Evolutionary conservation across 805 yeast species (phyloP), one percentile per base, ranked within the genome.

Genomic region (Lipomyces yamanashiensis): DNA sequence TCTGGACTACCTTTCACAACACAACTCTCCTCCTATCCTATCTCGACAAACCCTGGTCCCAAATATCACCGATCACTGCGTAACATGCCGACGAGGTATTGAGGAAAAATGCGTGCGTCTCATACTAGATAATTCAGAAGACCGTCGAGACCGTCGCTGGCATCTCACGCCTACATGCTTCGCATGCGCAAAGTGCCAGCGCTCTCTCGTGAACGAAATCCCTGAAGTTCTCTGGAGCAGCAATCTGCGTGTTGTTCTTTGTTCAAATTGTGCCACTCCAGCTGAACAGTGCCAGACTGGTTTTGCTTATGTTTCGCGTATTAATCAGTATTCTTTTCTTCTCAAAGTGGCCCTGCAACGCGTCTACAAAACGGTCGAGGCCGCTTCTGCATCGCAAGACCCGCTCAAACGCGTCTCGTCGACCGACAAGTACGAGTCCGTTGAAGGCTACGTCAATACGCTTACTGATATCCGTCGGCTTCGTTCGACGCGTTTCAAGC

Each of bases 301-400:
- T 15, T 87, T 91, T 72, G 81, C 78, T 54, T 71, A 76, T n/a
- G 87, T 92, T 0, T 82, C 90, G 5, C 87, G 86, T 63, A 81
- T 91, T 54, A 76, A 84, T 19, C 98, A 95, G 75, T 82, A 92
- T 72, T 80, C 87, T 19, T 90, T 86, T 73, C 77, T 95, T 52
- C 78, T 92, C 68, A 88, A 89, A 71, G 91, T 95, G 66, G 98
- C 98, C 0, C 79, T 92, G 53, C 84, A 88, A 2, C 81, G 97
- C 61, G 88, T 51, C 47, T 67, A 17, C 61, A 54, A 48, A 52
- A 63, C 58, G 1, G 52, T 39, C 21, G 61, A 60, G 23, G 21
- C 55, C 7, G 21, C 23, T 17, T 48, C 36, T 12, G 34, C 54
- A 10, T 47, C 47, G 19, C 54, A 51, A n/a, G 66, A 51, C 10